A percentile compares a stretch with the other conserved stretches of the same genome.
These are phyloP conservation scores for Clavulina sp. DNA, from an alignment of 768 basidiomycete genomes.

Conservation along the genomic window DNA sequence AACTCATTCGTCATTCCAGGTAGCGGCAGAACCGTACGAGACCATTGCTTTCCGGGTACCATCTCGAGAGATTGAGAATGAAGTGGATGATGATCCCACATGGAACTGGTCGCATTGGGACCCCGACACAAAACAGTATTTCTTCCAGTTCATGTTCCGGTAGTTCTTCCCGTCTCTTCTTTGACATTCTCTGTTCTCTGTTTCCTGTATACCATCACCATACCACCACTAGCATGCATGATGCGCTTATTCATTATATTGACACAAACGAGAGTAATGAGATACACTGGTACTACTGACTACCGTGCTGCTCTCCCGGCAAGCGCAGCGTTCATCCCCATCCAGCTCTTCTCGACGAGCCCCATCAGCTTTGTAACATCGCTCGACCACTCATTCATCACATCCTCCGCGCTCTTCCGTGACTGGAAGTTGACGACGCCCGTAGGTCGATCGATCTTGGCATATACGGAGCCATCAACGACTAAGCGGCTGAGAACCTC, in stretches of 20 bases:
- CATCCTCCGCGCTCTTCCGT: conserved; percentile 72
- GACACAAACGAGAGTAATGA: too few relatives aligned
- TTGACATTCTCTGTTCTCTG: too few relatives aligned
- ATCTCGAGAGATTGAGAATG: conserved; percentile 66
- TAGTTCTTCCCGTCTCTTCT: neutral
- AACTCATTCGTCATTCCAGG: conserved; percentile 29
- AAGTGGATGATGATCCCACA: conserved; percentile 75
- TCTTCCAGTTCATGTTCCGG: conserved; percentile 91
- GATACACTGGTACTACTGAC: too few relatives aligned
- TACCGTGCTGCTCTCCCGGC: conserved; percentile 57
- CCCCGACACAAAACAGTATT: conserved; percentile 95
- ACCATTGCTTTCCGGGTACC: conserved; percentile 99
- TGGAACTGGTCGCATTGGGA: conserved; percentile 99
- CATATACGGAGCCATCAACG: conserved; percentile 82
- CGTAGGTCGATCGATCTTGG: conserved; percentile 79
- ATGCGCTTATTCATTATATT: too few relatives aligned
- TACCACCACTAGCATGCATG: too few relatives aligned
- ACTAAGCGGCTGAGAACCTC: conserved; percentile 79
- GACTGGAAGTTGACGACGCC: conserved; percentile 78
- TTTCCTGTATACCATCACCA: too few relatives aligned
- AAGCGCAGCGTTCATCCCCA: conserved; percentile 82
- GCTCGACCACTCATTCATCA: conserved; percentile 96
- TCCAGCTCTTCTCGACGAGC: conserved; percentile 97
- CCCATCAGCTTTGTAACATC: conserved; percentile 87
- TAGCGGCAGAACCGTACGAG: conserved; percentile 98